A percentile compares a stretch with the other conserved stretches of the same genome.
phyloP scores from a whole-genome alignment of 2,329 filamentous ascomycete species.

The Ophiostoma australiae region DNA sequence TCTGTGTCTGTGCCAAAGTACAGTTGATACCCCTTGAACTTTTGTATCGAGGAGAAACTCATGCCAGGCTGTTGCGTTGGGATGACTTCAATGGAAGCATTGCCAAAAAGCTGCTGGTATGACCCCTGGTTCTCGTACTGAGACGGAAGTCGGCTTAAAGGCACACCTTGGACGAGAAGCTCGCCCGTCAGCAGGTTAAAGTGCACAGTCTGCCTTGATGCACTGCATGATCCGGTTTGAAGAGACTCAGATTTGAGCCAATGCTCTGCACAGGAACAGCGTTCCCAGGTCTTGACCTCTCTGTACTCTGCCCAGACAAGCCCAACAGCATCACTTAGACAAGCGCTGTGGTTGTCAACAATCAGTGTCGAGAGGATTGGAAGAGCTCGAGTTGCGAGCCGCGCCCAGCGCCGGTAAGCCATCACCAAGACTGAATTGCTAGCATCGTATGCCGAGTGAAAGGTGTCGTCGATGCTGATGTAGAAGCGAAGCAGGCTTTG shows the following conservation, averaged over 20 bases:
- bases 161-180: constrained; percentile 49
- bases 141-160: constrained; percentile 43
- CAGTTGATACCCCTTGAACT: constrained; percentile 33
- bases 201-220: constrained; percentile 33
- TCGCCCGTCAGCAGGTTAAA: constrained; percentile 49
- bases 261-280: neutral
- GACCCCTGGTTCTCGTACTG: constrained; percentile 40
- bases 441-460: neutral
- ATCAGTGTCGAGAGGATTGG: neutral
- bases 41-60: constrained; percentile 38
- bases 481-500: neutral
- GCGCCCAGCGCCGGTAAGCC: neutral
- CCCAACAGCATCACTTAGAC: neutral
- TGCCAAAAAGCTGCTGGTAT: constrained; percentile 44
- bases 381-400: neutral
- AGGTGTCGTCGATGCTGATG: constrained; percentile 3
- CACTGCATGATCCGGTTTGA: neutral
- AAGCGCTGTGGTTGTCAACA: neutral
- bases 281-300: neutral
- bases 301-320: neutral
- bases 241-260: neutral
- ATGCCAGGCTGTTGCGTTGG: constrained; percentile 38
- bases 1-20: constrained; percentile 34
- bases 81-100: constrained; percentile 41
- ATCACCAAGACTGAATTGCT: neutral